phyloP scores from a whole-genome alignment of 129 eudicot species.

The Centaurea solstitialis region DNA sequence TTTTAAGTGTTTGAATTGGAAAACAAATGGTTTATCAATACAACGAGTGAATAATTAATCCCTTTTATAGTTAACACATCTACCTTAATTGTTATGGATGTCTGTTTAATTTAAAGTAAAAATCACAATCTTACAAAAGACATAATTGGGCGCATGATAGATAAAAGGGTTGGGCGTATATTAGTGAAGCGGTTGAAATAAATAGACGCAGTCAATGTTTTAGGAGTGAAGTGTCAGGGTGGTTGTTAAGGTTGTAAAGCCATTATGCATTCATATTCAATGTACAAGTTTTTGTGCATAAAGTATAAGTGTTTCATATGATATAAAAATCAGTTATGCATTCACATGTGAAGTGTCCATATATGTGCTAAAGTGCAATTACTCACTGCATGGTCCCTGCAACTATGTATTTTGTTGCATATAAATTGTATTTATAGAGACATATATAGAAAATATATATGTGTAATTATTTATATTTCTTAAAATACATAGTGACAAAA shows the following conservation, averaged over 20 bases:
- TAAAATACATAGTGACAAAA: conserved; percentile 18
- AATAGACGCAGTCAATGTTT: conserved; percentile 47
- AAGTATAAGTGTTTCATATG: neutral
- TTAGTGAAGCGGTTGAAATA: conserved; percentile 44
- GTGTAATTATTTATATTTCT: too few species aligned
- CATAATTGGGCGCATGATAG: conserved; percentile 35
- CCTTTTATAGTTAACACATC: too few species aligned
- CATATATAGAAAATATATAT: too few species aligned
- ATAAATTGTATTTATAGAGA: too few species aligned
- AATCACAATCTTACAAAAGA: neutral
- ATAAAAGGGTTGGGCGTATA: conserved; percentile 31
- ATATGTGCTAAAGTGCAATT: conserved; percentile 15
- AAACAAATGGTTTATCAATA: too few species aligned
- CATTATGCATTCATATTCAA: conserved; percentile 12
- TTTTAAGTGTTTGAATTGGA: too few species aligned
- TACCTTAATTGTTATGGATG: too few species aligned
- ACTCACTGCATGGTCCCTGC: conserved; percentile 16
- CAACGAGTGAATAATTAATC: too few species aligned
- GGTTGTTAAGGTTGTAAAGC: conserved; percentile 47
- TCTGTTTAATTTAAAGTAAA: too few species aligned
- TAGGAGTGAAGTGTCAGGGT: conserved; percentile 54
- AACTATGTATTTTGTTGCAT: conserved; percentile 28
- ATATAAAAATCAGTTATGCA: conserved; percentile 7
- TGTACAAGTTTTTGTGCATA: neutral
- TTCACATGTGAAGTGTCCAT: conserved; percentile 32